Evolutionary conservation across 169 alveolate genomes (phyloP).

Genomic region (Eimeria mitis): DNA sequence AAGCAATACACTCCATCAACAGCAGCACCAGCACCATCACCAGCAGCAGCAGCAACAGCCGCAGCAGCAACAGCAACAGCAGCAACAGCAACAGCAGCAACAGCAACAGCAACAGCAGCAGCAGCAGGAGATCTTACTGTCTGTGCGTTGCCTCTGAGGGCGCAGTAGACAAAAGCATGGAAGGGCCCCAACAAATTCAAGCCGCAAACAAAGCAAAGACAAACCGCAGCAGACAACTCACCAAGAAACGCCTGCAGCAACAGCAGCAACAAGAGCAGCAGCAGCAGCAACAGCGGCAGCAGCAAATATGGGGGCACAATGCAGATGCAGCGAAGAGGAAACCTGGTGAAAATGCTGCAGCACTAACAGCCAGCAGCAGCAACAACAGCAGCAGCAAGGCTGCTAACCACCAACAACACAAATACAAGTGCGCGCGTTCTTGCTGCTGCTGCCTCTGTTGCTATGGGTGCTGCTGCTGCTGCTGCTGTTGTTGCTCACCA

Average conservation of each 20-base stretch:
- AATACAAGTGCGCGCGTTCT: background rate
- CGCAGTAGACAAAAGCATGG: conserved; percentile 26
- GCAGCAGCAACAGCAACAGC: background rate
- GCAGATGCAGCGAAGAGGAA: background rate
- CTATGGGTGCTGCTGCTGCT: conserved; percentile 27
- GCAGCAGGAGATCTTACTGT: background rate
- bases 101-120: background rate
- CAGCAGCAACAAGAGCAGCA: conserved; percentile 47
- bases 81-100: background rate
- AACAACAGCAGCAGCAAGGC: background rate
- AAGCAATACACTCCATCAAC: background rate
- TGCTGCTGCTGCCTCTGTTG: background rate
- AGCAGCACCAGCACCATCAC: background rate
- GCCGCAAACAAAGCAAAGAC: background rate
- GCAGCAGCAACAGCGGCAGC: conserved; percentile 21
- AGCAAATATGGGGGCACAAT: background rate
- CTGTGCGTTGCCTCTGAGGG: background rate
- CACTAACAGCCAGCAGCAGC: background rate
- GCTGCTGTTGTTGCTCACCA: conserved; percentile 33
- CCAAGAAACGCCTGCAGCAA: conserved; percentile 63
- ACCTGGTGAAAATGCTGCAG: background rate
- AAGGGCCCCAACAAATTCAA: background rate
- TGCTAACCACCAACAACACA: background rate
- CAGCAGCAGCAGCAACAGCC: background rate
- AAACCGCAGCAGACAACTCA: conserved; percentile 56